Evolutionary conservation across 176 grass and related monocot genomes (phyloP).

Genomic region (Alopecurus myosuroides): DNA sequence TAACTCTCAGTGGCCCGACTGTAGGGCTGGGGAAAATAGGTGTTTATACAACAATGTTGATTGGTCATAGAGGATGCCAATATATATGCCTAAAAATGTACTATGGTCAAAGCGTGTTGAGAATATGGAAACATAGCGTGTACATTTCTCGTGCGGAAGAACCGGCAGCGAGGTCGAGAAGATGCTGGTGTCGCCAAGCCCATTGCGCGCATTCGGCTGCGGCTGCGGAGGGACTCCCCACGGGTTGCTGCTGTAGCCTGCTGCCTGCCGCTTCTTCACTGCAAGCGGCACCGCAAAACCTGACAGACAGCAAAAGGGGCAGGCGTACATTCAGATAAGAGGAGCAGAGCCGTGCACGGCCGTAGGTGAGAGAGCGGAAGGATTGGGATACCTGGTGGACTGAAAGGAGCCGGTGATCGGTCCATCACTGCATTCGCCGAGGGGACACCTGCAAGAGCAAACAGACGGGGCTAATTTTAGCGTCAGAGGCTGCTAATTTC

Average conservation of each 20-base stretch:
- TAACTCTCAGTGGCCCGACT: neutral
- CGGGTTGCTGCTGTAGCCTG: constrained; percentile 12
- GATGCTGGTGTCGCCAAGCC: constrained; percentile 54
- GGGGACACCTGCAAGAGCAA: constrained; percentile 13
- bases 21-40: neutral
- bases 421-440: constrained; percentile 36
- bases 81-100: neutral
- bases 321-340: neutral
- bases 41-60: neutral
- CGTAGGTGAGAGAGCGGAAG: neutral
- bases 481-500: too few relatives aligned
- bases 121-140: neutral
- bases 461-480: neutral
- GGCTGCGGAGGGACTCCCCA: constrained; percentile 27
- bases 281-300: constrained; percentile 30
- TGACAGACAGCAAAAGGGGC: neutral
- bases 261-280: constrained; percentile 20
- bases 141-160: constrained; percentile 72
- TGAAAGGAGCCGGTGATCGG: constrained; percentile 10
- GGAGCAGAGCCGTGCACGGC: neutral
- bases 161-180: constrained; percentile 89
- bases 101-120: neutral
- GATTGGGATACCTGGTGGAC: constrained; percentile 16
- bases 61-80: neutral
- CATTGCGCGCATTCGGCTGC: neutral